phyloP scores from a whole-genome alignment of 1,284 basidiomycete species.

The Boletus mariae region DNA sequence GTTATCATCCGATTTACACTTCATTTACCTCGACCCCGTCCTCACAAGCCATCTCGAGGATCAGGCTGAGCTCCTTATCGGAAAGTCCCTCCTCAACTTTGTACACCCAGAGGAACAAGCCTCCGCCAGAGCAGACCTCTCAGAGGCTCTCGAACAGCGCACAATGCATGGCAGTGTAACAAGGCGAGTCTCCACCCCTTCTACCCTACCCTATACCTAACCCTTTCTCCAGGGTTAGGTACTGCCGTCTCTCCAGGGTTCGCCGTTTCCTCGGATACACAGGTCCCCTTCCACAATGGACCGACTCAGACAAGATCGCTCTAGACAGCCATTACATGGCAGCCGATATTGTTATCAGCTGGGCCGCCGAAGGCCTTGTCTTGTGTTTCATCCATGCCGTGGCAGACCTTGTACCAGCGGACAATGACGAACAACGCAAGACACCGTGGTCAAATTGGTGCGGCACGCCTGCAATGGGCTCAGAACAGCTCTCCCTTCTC shows the following conservation, averaged over 20 bases:
- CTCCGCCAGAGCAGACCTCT: constrained; percentile 74
- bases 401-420: constrained; percentile 68
- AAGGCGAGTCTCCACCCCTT: constrained; percentile 45
- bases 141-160: constrained; percentile 72
- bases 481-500: constrained; percentile 55
- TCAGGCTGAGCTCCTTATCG: constrained; percentile 67
- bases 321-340: constrained; percentile 82
- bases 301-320: constrained; percentile 65
- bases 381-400: constrained; percentile 95
- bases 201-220: constrained; percentile 13
- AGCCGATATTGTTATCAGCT: constrained; percentile 91
- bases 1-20: constrained; percentile 69
- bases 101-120: constrained; percentile 88
- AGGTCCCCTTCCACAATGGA: constrained; percentile 51
- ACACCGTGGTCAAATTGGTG: constrained; percentile 94
- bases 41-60: constrained; percentile 73
- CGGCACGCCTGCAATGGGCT: constrained; percentile 65
- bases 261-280: constrained; percentile 63
- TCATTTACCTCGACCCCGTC: constrained; percentile 89
- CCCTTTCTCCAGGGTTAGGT: constrained; percentile 58
- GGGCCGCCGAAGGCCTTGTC: constrained; percentile 87
- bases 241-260: constrained; percentile 66
- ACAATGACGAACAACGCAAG: constrained; percentile 78
- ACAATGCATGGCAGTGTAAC: constrained; percentile 91
- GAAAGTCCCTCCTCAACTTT: constrained; percentile 77